Conservation (phyloP, 352 stramenopile genomes). For the Phytopythium mirpurense region DNA sequence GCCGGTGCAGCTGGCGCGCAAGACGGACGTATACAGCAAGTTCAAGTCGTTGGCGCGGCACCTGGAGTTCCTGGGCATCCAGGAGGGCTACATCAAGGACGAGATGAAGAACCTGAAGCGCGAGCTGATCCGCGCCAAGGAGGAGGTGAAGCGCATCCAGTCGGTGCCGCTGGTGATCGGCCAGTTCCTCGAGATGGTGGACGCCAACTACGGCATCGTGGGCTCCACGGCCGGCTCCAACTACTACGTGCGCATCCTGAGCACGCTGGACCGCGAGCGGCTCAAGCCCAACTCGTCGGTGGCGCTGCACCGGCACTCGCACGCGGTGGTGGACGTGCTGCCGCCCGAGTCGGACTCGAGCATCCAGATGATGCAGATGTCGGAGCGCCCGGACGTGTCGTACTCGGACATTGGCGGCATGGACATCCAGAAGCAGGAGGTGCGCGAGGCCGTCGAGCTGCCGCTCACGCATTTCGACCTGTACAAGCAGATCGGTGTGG, state of each 20-base stretch:
- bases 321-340: slow-evolving; percentile 98
- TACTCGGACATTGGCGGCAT: slow-evolving; percentile 98
- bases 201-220: slow-evolving; percentile 99
- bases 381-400: slow-evolving; percentile 96
- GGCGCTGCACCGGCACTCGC: slow-evolving; percentile 97
- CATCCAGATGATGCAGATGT: slow-evolving; percentile 99
- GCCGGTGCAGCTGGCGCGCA: slow-evolving; percentile 46
- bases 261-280: slow-evolving; percentile 97
- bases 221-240: slow-evolving; percentile 96
- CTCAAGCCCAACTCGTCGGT: slow-evolving; percentile 99
- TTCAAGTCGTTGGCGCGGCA: slow-evolving; percentile 78
- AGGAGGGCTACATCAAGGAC: slow-evolving; percentile 99
- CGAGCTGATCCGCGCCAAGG: slow-evolving; percentile 98
- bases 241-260: slow-evolving; percentile 99
- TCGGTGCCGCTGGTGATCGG: slow-evolving; percentile 99
- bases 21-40: slow-evolving; percentile 75
- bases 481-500: slow-evolving; percentile 99
- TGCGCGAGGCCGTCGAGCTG: slow-evolving; percentile 99
- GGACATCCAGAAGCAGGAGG: slow-evolving; percentile 99
- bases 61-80: slow-evolving; percentile 82
- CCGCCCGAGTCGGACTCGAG: slow-evolving; percentile 98
- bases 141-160: slow-evolving; percentile 99
- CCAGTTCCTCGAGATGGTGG: slow-evolving; percentile 99
- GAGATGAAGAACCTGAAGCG: slow-evolving; percentile 99
- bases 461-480: slow-evolving; percentile 99